Conservation (phyloP, 2,329 filamentous ascomycete genomes). For the Pseudogymnoascus sp. region DNA sequence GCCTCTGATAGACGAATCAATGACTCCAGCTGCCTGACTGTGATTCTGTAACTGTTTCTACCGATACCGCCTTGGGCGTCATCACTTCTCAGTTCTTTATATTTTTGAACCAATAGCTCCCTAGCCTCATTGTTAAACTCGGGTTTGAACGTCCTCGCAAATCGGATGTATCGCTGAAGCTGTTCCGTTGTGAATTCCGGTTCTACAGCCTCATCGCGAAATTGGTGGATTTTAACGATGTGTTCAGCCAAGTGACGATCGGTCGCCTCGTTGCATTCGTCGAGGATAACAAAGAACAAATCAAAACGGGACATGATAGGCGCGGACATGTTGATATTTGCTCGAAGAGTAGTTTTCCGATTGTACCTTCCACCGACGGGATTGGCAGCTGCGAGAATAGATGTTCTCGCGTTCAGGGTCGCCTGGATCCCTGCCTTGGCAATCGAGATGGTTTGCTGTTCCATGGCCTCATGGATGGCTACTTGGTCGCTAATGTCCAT, state of each 20-base stretch:
- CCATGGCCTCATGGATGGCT: constrained; percentile 99
- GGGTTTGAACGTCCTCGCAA: constrained; percentile 88
- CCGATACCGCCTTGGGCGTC: constrained; percentile 92
- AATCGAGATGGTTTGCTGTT: constrained; percentile 98
- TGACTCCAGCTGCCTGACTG: constrained; percentile 88
- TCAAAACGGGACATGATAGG: constrained; percentile 99
- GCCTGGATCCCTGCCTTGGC: constrained; percentile 98
- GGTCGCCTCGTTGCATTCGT: constrained; percentile 88
- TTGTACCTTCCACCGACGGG: constrained; percentile 96
- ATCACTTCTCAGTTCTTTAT: constrained; percentile 89
- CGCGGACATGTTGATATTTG: constrained; percentile 97
- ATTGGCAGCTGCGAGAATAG: constrained; percentile 92
- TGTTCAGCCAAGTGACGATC: constrained; percentile 89
- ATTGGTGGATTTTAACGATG: constrained; percentile 88
- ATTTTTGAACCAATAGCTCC: constrained; percentile 76
- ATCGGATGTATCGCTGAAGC: constrained; percentile 92
- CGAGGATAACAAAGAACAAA: constrained; percentile 93
- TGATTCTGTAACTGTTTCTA: constrained; percentile 94
- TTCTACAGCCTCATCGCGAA: constrained; percentile 82
- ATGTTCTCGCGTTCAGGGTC: constrained; percentile 89
- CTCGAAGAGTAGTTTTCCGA: constrained; percentile 82
- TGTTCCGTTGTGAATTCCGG: constrained; percentile 96
- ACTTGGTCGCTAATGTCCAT: constrained; percentile 98
- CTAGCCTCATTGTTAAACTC: constrained; percentile 86
- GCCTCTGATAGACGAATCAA: constrained; percentile 93